phyloP scores from a whole-genome alignment of 257 asterid species.

The Nicotiana undulata region DNA sequence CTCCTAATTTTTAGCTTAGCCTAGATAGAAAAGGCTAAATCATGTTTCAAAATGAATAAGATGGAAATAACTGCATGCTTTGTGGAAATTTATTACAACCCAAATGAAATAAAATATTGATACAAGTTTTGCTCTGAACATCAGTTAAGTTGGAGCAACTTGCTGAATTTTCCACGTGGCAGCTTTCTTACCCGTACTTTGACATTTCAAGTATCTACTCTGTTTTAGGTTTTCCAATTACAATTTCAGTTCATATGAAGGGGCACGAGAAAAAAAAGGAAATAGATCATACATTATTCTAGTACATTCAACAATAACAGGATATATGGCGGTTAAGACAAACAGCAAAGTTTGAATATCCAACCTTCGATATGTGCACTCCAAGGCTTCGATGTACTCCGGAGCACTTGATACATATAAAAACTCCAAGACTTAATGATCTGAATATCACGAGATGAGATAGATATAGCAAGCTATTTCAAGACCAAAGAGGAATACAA shows the following conservation, averaged over 20 bases:
- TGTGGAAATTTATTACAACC: background rate
- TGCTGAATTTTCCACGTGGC: background rate
- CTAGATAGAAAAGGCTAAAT: background rate
- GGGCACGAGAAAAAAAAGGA: background rate
- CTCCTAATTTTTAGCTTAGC: background rate
- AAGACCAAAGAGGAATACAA: background rate
- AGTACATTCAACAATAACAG: background rate
- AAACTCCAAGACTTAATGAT: conserved; percentile 64
- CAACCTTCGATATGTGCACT: conserved; percentile 84
- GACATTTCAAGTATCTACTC: background rate
- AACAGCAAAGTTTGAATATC: background rate
- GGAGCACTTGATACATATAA: conserved; percentile 88
- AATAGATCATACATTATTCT: background rate
- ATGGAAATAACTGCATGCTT: background rate
- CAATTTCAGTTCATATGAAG: background rate
- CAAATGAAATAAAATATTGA: background rate
- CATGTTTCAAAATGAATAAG: background rate
- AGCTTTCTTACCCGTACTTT: background rate
- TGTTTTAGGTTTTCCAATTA: background rate
- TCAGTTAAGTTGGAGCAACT: background rate
- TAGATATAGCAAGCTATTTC: conserved; percentile 7
- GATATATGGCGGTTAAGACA: conserved; percentile 31
- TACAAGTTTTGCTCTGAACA: background rate
- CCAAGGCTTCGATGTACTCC: conserved; percentile 96
- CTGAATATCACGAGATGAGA: conserved; percentile 35